Conservation (phyloP, 176 grass and related monocot species). For the maize (Zea mays) region DNA sequence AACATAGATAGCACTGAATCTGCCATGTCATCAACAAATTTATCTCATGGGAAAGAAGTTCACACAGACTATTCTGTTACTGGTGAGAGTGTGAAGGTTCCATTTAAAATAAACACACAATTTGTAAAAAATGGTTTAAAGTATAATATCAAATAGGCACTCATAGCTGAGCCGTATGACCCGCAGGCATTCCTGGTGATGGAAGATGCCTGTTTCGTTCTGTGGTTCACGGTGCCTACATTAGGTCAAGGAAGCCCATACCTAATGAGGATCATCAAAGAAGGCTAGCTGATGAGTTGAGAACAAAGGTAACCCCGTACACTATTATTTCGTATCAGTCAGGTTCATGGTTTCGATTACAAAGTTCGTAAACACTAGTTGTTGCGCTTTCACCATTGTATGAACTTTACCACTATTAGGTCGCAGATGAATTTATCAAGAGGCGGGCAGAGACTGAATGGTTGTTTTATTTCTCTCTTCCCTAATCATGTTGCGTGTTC, state of each 20-base stretch:
- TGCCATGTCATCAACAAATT: slow-evolving; percentile 25
- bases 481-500: not conserved
- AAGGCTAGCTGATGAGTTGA: slow-evolving; percentile 85
- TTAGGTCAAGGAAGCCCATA: slow-evolving; percentile 48
- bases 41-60: slow-evolving; percentile 70
- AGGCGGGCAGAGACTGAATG: slow-evolving; percentile 85
- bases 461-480: slow-evolving; percentile 38
- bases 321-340: not conserved
- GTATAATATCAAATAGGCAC: not conserved
- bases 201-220: slow-evolving; percentile 85
- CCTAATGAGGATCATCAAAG: slow-evolving; percentile 71
- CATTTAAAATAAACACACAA: not conserved
- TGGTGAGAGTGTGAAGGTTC: slow-evolving; percentile 34
- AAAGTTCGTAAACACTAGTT: not conserved
- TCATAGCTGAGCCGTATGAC: slow-evolving; percentile 1
- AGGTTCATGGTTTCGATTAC: not conserved
- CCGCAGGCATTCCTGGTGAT: slow-evolving; percentile 83
- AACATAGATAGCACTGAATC: slow-evolving; percentile 24
- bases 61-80: slow-evolving; percentile 87
- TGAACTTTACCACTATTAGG: slow-evolving; percentile 32
- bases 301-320: slow-evolving; percentile 50
- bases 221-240: slow-evolving; percentile 71
- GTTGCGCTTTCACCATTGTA: not conserved
- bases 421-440: slow-evolving; percentile 87
- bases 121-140: not conserved